Evolutionary conservation across 1,284 basidiomycete species (phyloP).

Genomic region (Neonothopanus nambi): DNA sequence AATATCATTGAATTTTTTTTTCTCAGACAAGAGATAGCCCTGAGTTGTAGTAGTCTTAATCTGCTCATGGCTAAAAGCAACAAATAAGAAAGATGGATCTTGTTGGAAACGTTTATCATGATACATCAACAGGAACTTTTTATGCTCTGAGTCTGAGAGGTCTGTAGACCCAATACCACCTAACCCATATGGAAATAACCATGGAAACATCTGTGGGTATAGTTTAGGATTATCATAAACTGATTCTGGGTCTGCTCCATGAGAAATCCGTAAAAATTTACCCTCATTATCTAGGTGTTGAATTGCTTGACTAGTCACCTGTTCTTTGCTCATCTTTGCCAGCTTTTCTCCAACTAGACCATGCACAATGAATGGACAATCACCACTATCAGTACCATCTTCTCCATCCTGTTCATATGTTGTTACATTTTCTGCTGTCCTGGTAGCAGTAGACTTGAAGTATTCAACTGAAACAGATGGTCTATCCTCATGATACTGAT

Average conservation of each 20-base stretch:
- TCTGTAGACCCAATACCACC: no score
- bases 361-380: conserved; percentile 20
- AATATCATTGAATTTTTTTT: no score
- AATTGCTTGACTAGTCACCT: conserved; percentile 19
- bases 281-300: conserved; percentile 26
- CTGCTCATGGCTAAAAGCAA: conserved; percentile 33
- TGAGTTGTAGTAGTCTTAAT: conserved; percentile 25
- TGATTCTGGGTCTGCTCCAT: conserved; percentile 26
- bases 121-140: no score
- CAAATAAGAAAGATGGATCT: conserved; percentile 26
- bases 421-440: conserved; percentile 19
- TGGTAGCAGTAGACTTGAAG: conserved; percentile 13
- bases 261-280: conserved; percentile 1
- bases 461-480: conserved; percentile 33
- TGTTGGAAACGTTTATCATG: conserved; percentile 31
- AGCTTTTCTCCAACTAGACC: conserved; percentile 17
- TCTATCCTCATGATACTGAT: no score
- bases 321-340: background rate
- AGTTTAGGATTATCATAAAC: conserved; percentile 31
- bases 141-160: no score
- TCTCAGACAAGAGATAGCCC: no score
- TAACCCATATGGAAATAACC: no score
- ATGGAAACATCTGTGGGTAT: conserved; percentile 33
- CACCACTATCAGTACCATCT: conserved; percentile 17
- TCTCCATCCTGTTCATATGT: conserved; percentile 14